These are phyloP conservation scores for Ganoderma multipileum DNA, from an alignment of 1,284 basidiomycete genomes.

Conservation along the genomic window DNA sequence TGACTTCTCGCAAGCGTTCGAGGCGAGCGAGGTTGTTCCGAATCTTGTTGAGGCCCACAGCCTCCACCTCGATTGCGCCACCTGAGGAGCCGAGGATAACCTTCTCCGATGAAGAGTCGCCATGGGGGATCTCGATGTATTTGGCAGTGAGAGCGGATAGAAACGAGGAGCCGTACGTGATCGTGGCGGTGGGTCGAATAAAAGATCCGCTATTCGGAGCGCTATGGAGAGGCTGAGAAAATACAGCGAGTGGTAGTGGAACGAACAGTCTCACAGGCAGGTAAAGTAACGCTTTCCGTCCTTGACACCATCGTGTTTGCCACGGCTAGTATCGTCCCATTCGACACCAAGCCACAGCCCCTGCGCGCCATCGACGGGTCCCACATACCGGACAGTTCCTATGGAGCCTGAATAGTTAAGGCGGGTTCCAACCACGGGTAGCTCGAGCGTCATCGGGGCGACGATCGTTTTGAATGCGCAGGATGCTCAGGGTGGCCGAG, in stretches of 20 bases:
- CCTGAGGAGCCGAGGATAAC: slow-evolving; percentile 84
- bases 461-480: not conserved
- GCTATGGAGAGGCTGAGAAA: slow-evolving; percentile 15
- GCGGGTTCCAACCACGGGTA: slow-evolving; percentile 54
- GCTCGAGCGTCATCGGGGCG: slow-evolving; percentile 7
- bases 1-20: slow-evolving; percentile 75
- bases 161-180: slow-evolving; percentile 75
- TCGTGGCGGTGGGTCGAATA: slow-evolving; percentile 66
- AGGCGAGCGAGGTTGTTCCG: slow-evolving; percentile 73
- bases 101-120: slow-evolving; percentile 58
- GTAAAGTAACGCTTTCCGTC: slow-evolving; percentile 83
- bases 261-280: slow-evolving; percentile 63
- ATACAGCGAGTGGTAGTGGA: slow-evolving; percentile 18
- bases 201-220: slow-evolving; percentile 71
- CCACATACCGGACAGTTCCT: slow-evolving; percentile 78
- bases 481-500: slow-evolving; percentile 6
- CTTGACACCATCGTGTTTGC: slow-evolving; percentile 88
- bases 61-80: slow-evolving; percentile 86
- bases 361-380: slow-evolving; percentile 66
- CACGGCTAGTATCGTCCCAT: slow-evolving; percentile 88
- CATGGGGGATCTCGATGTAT: slow-evolving; percentile 72
- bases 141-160: slow-evolving; percentile 77
- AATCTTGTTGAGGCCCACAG: slow-evolving; percentile 83
- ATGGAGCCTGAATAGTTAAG: slow-evolving; percentile 55
- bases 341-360: slow-evolving; percentile 93